Conservation (phyloP, 2,329 filamentous ascomycete species). For the Xylariaceae sp. region DNA sequence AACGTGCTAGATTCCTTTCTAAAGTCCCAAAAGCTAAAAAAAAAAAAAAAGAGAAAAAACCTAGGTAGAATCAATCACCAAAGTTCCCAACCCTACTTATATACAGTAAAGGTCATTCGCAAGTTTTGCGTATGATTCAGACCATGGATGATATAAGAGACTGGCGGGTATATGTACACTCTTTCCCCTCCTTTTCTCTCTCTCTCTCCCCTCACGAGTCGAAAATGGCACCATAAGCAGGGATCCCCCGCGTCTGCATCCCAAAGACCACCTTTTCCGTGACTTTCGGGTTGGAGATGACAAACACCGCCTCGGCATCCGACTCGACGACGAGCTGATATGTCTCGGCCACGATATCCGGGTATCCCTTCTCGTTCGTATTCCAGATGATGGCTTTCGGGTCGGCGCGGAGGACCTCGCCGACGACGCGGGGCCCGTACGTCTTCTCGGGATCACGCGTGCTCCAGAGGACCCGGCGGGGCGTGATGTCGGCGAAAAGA, state of each 20-base stretch:
- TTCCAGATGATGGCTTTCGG: slow-evolving; percentile 62
- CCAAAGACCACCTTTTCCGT: slow-evolving; percentile 67
- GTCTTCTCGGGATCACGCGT: slow-evolving; percentile 56
- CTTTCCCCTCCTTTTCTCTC: no score
- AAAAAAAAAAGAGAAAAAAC: no score
- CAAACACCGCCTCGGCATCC: slow-evolving; percentile 63
- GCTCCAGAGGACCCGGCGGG: slow-evolving; percentile 63
- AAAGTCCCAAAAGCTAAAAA: no score
- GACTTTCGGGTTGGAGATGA: slow-evolving; percentile 65
- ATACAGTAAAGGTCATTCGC: no score
- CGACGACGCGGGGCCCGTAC: slow-evolving; percentile 54
- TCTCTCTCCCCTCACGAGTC: slow-evolving; percentile 37
- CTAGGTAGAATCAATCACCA: no score
- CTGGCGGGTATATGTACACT: no score
- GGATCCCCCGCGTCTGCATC: slow-evolving; percentile 59
- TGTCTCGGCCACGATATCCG: slow-evolving; percentile 47
- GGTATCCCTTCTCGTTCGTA: slow-evolving; percentile 53
- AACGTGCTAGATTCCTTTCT: no score
- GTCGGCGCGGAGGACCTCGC: slow-evolving; percentile 51
- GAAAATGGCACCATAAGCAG: slow-evolving; percentile 70
- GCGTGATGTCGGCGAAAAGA: slow-evolving; percentile 45
- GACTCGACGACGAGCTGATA: slow-evolving; percentile 53
- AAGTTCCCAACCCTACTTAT: no score
- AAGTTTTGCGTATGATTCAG: no score
- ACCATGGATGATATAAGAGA: no score